These are phyloP conservation scores for Cyclotella distinguenda DNA, from an alignment of 108 stramenopile genomes.

Conservation along the genomic window DNA sequence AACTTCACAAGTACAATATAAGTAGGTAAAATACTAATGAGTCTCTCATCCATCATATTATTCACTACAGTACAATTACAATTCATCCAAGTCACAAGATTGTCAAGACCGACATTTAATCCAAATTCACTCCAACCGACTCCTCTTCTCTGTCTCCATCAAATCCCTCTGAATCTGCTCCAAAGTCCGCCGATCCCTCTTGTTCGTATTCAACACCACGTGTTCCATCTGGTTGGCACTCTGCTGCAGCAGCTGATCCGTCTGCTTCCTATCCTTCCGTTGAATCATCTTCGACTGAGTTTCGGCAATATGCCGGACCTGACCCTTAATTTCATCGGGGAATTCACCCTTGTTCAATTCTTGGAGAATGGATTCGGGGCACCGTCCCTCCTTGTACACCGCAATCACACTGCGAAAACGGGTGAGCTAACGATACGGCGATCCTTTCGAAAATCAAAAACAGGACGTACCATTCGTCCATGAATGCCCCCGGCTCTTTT, in stretches of 20 bases:
- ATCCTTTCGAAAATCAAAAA: no score
- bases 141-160: slow-evolving; percentile 26
- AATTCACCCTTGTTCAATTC: slow-evolving; percentile 80
- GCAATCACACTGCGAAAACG: no score
- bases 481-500: slow-evolving; percentile 79
- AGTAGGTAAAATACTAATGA: no score
- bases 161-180: slow-evolving; percentile 80
- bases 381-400: slow-evolving; percentile 85
- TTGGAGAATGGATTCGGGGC: slow-evolving; percentile 74
- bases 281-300: slow-evolving; percentile 46
- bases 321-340: slow-evolving; percentile 76
- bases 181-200: slow-evolving; percentile 82
- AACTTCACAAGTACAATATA: no score
- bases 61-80: no score
- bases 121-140: slow-evolving; percentile 17
- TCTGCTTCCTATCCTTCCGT: slow-evolving; percentile 48
- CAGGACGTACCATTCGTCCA: slow-evolving; percentile 86
- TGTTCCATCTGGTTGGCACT: slow-evolving; percentile 38
- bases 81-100: no score
- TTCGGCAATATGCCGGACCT: slow-evolving; percentile 63
- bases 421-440: no score
- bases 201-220: slow-evolving; percentile 72
- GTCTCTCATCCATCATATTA: no score
- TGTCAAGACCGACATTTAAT: no score
- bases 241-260: slow-evolving; percentile 30